A percentile compares a stretch with the other conserved stretches of the same genome.
Evolutionary conservation across 2,329 filamentous ascomycete species (phyloP).

Genomic region (Phialocephala sp.): DNA sequence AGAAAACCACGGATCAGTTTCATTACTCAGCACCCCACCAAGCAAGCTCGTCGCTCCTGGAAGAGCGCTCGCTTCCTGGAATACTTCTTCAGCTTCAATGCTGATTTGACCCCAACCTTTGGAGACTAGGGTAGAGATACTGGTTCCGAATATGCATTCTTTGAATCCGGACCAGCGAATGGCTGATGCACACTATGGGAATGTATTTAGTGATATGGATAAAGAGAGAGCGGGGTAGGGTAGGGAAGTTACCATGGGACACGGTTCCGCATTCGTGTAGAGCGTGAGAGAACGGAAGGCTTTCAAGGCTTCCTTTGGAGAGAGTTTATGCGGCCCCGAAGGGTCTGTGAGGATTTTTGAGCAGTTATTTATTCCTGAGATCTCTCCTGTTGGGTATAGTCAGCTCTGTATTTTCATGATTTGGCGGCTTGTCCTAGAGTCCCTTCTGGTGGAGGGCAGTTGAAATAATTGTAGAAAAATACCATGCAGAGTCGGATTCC

Average conservation of each 20-base stretch:
- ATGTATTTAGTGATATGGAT: background rate
- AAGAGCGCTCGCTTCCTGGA: slow-evolving; percentile 49
- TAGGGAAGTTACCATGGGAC: slow-evolving; percentile 51
- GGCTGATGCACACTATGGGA: slow-evolving; percentile 54
- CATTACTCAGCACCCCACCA: slow-evolving; percentile 53
- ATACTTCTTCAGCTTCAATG: slow-evolving; percentile 53
- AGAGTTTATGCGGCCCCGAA: slow-evolving; percentile 51
- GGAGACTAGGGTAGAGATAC: slow-evolving; percentile 51
- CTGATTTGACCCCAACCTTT: slow-evolving; percentile 58
- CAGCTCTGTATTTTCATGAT: background rate
- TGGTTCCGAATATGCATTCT: slow-evolving; percentile 61
- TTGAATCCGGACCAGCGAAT: slow-evolving; percentile 61
- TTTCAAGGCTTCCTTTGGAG: slow-evolving; percentile 46
- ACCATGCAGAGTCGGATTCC: slow-evolving; percentile 61
- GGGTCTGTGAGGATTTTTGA: slow-evolving; percentile 53
- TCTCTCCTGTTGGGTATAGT: slow-evolving; percentile 50
- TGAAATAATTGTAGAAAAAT: slow-evolving; percentile 23
- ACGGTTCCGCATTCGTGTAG: slow-evolving; percentile 63
- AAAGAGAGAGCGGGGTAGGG: background rate
- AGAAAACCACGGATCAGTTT: slow-evolving; percentile 58
- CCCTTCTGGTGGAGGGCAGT: background rate
- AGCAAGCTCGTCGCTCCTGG: slow-evolving; percentile 48
- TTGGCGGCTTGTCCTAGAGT: background rate
- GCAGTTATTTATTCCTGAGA: slow-evolving; percentile 60
- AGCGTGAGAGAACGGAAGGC: slow-evolving; percentile 55